A percentile compares a stretch with the other conserved stretches of the same genome.
Conservation (phyloP, 1,139 yeast species). For the Nakaseomyces sp. region DNA sequence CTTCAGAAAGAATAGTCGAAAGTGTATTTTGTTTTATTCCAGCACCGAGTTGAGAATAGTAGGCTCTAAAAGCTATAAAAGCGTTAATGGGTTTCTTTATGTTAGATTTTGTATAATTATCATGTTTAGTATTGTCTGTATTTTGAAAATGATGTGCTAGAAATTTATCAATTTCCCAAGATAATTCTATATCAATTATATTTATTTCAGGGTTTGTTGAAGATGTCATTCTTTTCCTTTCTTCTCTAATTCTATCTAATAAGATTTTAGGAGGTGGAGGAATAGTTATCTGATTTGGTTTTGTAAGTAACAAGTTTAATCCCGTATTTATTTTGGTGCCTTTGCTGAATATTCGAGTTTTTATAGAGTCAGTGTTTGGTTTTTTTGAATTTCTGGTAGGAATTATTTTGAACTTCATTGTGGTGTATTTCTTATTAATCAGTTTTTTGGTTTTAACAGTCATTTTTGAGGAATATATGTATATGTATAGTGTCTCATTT, state of each 20-base stretch:
- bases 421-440: too few relatives aligned
- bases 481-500: too few relatives aligned
- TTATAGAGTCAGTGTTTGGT: not conserved
- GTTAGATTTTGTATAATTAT: not conserved
- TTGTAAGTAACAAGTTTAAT: not conserved
- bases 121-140: not conserved
- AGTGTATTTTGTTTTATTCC: slow-evolving; percentile 12
- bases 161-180: slow-evolving; percentile 5
- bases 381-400: not conserved
- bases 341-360: not conserved
- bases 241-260: slow-evolving; percentile 5
- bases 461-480: too few relatives aligned
- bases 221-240: slow-evolving; percentile 1
- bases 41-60: slow-evolving; percentile 15
- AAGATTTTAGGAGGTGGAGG: not conserved
- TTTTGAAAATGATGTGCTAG: not conserved
- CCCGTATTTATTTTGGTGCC: not conserved
- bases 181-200: not conserved
- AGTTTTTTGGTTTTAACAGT: too few relatives aligned
- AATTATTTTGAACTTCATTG: too few relatives aligned
- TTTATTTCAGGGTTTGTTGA: not conserved
- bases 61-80: slow-evolving; percentile 20
- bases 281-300: not conserved
- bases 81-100: slow-evolving; percentile 10
- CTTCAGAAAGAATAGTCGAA: slow-evolving; percentile 18